Percentiles rank a stretch among this genome's conserved stretches.
These are phyloP conservation scores for Cyclotella choctawhatcheeana DNA, from an alignment of 108 stramenopile species.

Conservation along the genomic window DNA sequence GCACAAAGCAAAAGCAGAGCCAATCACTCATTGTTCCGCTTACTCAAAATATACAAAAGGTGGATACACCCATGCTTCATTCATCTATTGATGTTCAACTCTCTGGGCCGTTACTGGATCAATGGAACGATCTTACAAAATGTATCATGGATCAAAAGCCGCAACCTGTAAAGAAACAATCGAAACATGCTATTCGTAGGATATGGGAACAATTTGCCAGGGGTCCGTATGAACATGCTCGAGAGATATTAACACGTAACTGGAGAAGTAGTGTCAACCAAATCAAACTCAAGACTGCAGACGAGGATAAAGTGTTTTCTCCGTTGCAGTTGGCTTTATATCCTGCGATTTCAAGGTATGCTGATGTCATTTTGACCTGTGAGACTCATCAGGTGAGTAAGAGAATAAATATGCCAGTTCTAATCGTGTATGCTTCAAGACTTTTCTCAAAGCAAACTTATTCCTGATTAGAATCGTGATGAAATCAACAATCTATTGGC, in stretches of 20 bases:
- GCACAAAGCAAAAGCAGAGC: not conserved
- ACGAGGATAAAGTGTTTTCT: slow-evolving; percentile 33
- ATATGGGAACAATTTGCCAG: slow-evolving; percentile 25
- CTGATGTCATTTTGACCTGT: slow-evolving; percentile 62
- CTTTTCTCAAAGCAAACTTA: too few relatives aligned
- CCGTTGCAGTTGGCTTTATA: slow-evolving; percentile 43
- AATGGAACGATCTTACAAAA: too few relatives aligned
- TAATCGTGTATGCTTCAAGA: too few relatives aligned
- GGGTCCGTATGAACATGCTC: slow-evolving; percentile 35
- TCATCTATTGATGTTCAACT: slow-evolving; percentile 34
- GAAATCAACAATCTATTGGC: slow-evolving; percentile 54
- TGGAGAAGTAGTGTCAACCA: slow-evolving; percentile 32
- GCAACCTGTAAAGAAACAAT: not conserved
- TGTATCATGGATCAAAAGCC: too few relatives aligned
- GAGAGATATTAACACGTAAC: slow-evolving; percentile 41
- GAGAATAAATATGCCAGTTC: not conserved
- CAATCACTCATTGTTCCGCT: slow-evolving; percentile 15
- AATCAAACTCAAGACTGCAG: not conserved
- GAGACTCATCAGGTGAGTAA: slow-evolving; percentile 52
- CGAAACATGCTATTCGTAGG: not conserved
- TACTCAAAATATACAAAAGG: slow-evolving; percentile 15
- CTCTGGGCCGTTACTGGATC: slow-evolving; percentile 36
- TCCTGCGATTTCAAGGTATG: slow-evolving; percentile 52
- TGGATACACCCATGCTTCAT: slow-evolving; percentile 10
- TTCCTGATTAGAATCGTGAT: slow-evolving; percentile 45